Conservation (phyloP, 2,329 filamentous ascomycete species). For the Orbilia brochopaga region DNA sequence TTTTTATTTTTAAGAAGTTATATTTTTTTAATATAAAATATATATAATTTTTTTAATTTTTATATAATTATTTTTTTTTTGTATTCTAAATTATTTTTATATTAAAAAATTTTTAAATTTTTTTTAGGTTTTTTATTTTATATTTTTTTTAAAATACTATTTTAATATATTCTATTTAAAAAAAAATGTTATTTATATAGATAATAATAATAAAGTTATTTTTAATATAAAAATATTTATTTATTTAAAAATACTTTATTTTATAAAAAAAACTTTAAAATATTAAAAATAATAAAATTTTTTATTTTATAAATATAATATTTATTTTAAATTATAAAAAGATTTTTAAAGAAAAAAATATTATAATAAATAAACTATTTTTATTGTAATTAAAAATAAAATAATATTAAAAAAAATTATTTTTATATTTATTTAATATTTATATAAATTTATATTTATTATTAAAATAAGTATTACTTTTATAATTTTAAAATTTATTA, state of each 20-base stretch:
- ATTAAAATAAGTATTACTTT: neutral
- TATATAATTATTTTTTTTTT: slow-evolving; percentile 52
- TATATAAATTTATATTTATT: neutral
- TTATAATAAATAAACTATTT: slow-evolving; percentile 16
- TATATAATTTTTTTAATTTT: slow-evolving; percentile 27
- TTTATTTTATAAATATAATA: slow-evolving; percentile 10
- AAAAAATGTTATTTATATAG: too few relatives aligned
- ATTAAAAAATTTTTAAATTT: slow-evolving; percentile 15
- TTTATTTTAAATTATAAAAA: slow-evolving; percentile 6
- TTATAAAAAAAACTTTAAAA: slow-evolving; percentile 1
- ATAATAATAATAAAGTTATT: too few relatives aligned
- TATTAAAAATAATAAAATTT: slow-evolving; percentile 9
- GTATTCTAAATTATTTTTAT: slow-evolving; percentile 28
- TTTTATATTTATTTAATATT: slow-evolving; percentile 1
- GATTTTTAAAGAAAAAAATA: slow-evolving; percentile 12
- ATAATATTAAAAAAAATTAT: slow-evolving; percentile 19
- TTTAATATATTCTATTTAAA: slow-evolving; percentile 20
- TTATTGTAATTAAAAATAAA: slow-evolving; percentile 3
- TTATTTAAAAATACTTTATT: slow-evolving; percentile 13
- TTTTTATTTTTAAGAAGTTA: slow-evolving; percentile 19
- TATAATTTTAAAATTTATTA: neutral
- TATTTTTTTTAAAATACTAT: slow-evolving; percentile 23
- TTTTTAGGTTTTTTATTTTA: too few relatives aligned
- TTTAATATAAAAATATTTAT: slow-evolving; percentile 27
- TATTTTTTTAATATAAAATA: slow-evolving; percentile 27